Base-by-base conservation (phyloP, 805 yeast species). In the Clavispora carvajalis region DNA sequence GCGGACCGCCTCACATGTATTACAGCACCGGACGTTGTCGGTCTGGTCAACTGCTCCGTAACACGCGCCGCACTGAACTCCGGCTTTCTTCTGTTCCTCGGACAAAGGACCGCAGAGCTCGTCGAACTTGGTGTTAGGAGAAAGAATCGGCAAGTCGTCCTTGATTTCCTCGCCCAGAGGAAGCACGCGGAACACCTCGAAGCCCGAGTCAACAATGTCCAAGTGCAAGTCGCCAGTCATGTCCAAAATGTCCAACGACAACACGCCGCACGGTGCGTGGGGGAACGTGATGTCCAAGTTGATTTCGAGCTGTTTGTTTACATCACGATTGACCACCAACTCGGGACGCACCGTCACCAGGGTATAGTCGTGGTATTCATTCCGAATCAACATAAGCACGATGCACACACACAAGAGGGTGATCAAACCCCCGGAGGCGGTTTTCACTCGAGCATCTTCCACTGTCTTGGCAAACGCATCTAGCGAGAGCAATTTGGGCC, bases 391-490 rank as follows among this genome's bases (percentile, higher is more conserved):
- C 38, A 83, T 51, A 17, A 82, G 41, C 13, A 87, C 80, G 3
- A 85, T 69, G 5, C 79, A 37, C 3, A 79, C 54, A 54, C 96
- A 84, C 3, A 77, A 65, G 31, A 93, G 54, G 3, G 98, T 88
- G 54, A 93, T 85, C 21, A 88, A 53, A 2, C 96, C 99, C 39
- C 99, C 99, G 7, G 91, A 74, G 5, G 91, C 74, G 4, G 99
- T 93, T 47, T 85, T 80, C 45, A 93, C 78, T 37, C 86, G 76
- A 7, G 95, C 95, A 60, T 93, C 99, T 56, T 91, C 98, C 25
- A 87, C 90, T 5, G 97, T 86, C 63, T 90, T 91, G 22, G 95
- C 77, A 58, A 91, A 90, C n/a, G 91, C 95, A 62, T 90, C 98
- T 44, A 85, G 67, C 33, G 82, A 77, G 36, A 85, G 58, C 48